Evolutionary conservation across 1,139 yeast genomes (phyloP).

Genomic region (Lodderomyces jiufengensis): DNA sequence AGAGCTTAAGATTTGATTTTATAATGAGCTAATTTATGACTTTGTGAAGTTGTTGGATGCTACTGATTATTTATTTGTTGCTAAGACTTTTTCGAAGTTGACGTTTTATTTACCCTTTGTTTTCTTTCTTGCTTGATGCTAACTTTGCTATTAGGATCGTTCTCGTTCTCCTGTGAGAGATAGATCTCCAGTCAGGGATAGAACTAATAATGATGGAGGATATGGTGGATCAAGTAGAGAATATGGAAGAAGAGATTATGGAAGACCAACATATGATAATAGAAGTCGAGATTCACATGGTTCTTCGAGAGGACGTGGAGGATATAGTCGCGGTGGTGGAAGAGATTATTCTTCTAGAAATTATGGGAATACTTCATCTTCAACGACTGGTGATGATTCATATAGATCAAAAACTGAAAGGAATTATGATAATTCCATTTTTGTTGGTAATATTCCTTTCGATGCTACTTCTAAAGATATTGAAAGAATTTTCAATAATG

Average conservation of each 20-base stretch:
- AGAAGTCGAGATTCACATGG: constrained; percentile 9
- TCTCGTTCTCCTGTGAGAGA: constrained; percentile 32
- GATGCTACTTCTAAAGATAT: constrained; percentile 58
- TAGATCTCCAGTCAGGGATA: constrained; percentile 41
- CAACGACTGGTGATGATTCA: constrained; percentile 26
- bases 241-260: constrained; percentile 20
- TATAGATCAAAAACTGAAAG: constrained; percentile 49
- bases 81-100: constrained; percentile 3
- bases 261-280: constrained; percentile 12
- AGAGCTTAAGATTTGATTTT: no score
- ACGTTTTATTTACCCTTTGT: no score
- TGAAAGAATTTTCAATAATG: constrained; percentile 53
- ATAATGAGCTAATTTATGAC: no score
- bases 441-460: constrained; percentile 72
- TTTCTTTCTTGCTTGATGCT: constrained; percentile 14
- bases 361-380: constrained; percentile 6
- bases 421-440: constrained; percentile 65
- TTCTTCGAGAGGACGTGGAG: constrained; percentile 5
- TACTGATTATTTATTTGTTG: constrained; percentile 1
- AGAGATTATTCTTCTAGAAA: constrained; percentile 23
- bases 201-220: constrained; percentile 22
- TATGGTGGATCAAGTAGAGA: constrained; percentile 8
- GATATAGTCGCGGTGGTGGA: constrained; percentile 17
- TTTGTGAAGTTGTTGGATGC: constrained; percentile 3
- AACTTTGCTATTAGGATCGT: constrained; percentile 37